These are phyloP conservation scores for Citrus australasica DNA, from an alignment of 345 rosid genomes.

Conservation along the genomic window DNA sequence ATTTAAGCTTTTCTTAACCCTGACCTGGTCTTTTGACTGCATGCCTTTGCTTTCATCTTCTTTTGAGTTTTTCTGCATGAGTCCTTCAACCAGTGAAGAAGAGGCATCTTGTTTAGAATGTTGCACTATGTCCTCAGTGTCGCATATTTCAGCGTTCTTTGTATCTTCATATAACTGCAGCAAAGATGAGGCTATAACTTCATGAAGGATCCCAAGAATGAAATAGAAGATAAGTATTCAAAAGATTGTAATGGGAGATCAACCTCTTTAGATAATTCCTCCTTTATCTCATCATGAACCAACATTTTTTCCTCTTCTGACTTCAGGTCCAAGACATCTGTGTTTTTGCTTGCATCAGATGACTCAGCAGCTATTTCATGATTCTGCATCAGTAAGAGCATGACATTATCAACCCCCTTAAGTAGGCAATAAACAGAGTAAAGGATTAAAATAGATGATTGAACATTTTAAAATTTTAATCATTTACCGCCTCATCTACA, in stretches of 20 bases:
- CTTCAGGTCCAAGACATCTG: neutral
- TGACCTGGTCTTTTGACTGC: constrained; percentile 22
- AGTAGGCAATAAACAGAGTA: neutral
- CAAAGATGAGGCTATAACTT: neutral
- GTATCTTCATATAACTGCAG: constrained; percentile 22
- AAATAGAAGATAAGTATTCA: neutral
- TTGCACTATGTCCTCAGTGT: neutral
- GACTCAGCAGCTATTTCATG: neutral
- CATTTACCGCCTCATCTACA: constrained; percentile 14
- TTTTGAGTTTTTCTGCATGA: neutral
- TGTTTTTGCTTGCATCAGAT: neutral
- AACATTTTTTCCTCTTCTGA: neutral
- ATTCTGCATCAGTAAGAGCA: neutral
- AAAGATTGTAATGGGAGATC: neutral
- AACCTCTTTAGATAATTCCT: constrained; percentile 34
- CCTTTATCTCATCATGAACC: constrained; percentile 21
- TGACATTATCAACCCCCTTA: neutral
- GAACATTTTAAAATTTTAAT: neutral
- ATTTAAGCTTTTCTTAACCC: neutral
- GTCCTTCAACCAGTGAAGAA: neutral
- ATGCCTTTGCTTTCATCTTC: constrained; percentile 11
- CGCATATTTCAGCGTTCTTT: neutral
- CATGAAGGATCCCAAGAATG: neutral
- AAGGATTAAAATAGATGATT: neutral
- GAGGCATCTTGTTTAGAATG: neutral